Percentiles rank a stretch among this genome's conserved stretches.
phyloP scores from a whole-genome alignment of 108 stramenopile genomes.

The Fragilaria radians region DNA sequence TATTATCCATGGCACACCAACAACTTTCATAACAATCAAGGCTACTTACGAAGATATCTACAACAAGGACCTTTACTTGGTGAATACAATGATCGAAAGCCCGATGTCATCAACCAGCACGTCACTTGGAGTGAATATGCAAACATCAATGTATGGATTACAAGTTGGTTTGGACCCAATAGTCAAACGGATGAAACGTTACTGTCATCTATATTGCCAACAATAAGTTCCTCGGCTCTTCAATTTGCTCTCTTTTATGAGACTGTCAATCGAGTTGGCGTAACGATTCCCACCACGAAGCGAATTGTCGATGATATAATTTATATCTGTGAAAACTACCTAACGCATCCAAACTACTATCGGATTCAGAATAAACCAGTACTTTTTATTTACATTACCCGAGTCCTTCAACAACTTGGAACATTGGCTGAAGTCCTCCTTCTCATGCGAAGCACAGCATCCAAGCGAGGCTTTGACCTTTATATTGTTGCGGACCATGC shows the following conservation, averaged over 20 bases:
- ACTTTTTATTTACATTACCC: conserved; percentile 21
- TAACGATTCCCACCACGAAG: not conserved
- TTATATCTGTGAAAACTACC: conserved; percentile 19
- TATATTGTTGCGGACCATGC: conserved; percentile 24
- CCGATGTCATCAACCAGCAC: conserved; percentile 12
- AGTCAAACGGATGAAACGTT: conserved; percentile 4
- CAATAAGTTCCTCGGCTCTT: conserved; percentile 1
- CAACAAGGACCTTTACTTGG: conserved; percentile 17
- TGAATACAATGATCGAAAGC: conserved; percentile 18
- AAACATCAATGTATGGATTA: conserved; percentile 23
- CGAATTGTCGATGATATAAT: conserved; percentile 12
- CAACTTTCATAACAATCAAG: conserved; percentile 16
- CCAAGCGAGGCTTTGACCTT: conserved; percentile 2
- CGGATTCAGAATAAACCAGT: conserved; percentile 24
- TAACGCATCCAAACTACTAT: conserved; percentile 23
- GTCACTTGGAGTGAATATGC: conserved; percentile 19
- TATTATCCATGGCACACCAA: conserved; percentile 28
- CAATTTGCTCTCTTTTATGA: conserved; percentile 18
- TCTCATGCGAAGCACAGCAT: conserved; percentile 11
- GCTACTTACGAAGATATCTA: conserved; percentile 19
- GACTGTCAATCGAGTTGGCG: conserved; percentile 6
- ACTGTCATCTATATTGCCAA: conserved; percentile 1
- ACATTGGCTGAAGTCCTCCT: conserved; percentile 2
- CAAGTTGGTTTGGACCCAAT: conserved; percentile 13
- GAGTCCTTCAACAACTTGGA: not conserved